These are phyloP conservation scores for Scheffersomyces ergatensis DNA, from an alignment of 805 yeast genomes.

Conservation along the genomic window DNA sequence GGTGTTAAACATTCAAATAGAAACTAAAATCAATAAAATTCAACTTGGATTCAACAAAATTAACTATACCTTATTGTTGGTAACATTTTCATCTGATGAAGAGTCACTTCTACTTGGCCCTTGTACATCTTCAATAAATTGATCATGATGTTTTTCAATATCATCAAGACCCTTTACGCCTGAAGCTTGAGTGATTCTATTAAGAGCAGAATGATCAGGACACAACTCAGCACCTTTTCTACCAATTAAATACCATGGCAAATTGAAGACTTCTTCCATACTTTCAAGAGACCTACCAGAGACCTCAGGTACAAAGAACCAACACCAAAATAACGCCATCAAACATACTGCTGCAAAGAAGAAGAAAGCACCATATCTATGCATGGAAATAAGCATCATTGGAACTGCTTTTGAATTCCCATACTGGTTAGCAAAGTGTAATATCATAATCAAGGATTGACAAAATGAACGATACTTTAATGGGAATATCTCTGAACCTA, in stretches of 20 bases:
- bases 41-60: no score
- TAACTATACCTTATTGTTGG: no score
- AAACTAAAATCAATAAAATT: no score
- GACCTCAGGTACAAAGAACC: conserved; percentile 51
- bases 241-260: conserved; percentile 60
- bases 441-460: conserved; percentile 50
- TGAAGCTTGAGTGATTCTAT: conserved; percentile 3
- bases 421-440: conserved; percentile 57
- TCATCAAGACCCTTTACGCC: conserved; percentile 16
- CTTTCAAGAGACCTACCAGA: conserved; percentile 50
- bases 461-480: conserved; percentile 48
- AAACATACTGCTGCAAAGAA: conserved; percentile 45
- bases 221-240: conserved; percentile 37
- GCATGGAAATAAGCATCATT: conserved; percentile 44
- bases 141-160: conserved; percentile 31
- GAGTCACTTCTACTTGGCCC: not conserved
- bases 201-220: conserved; percentile 6
- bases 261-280: conserved; percentile 49
- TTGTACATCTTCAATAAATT: conserved; percentile 45
- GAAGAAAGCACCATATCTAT: conserved; percentile 49
- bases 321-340: conserved; percentile 44
- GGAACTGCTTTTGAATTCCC: conserved; percentile 59
- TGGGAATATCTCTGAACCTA: conserved; percentile 57
- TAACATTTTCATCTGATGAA: not conserved
- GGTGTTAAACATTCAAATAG: no score